Percentiles rank a stretch among this genome's conserved stretches.
Evolutionary conservation across 2,329 filamentous ascomycete species (phyloP).

Genomic region (Escovopsis sp.): DNA sequence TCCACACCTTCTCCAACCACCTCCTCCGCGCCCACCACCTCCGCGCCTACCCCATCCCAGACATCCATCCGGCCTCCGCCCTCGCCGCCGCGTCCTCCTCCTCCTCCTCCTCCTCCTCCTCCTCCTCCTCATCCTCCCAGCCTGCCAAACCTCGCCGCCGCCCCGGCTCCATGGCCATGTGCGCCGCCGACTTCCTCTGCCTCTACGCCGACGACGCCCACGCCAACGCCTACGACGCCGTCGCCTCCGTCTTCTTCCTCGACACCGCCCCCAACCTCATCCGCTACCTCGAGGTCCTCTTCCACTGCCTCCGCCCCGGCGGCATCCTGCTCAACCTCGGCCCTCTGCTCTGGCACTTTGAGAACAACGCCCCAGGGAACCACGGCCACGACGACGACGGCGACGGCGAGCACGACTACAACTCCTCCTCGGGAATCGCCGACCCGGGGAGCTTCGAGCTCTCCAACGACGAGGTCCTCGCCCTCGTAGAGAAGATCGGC

Average conservation of each 20-base stretch:
- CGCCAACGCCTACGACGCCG: constrained; percentile 54
- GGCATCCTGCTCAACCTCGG: constrained; percentile 84
- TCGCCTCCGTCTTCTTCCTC: constrained; percentile 87
- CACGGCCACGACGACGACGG: constrained; percentile 36
- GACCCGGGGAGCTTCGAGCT: constrained; percentile 86
- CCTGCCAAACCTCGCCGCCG: too few relatives aligned
- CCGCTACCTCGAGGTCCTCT: constrained; percentile 73
- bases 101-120: constrained; percentile 28
- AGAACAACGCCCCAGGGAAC: constrained; percentile 50
- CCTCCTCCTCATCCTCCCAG: constrained; percentile 12
- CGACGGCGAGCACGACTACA: constrained; percentile 33
- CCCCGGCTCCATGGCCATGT: constrained; percentile 72
- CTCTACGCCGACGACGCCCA: constrained; percentile 56
- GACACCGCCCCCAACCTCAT: constrained; percentile 92
- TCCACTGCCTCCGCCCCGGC: constrained; percentile 57
- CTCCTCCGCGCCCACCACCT: constrained; percentile 59
- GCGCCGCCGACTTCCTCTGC: constrained; percentile 83
- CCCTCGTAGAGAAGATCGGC: constrained; percentile 56
- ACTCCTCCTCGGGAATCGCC: constrained; percentile 52
- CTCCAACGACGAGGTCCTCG: constrained; percentile 73
- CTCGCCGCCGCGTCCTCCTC: constrained; percentile 36
- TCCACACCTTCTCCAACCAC: constrained; percentile 80
- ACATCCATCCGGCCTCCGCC: constrained; percentile 53
- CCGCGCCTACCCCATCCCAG: constrained; percentile 57
- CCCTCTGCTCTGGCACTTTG: constrained; percentile 90